A percentile compares a stretch with the other conserved stretches of the same genome.
Evolutionary conservation across 2,329 filamentous ascomycete genomes (phyloP).

Genomic region (Pseudogymnoascus sp.): DNA sequence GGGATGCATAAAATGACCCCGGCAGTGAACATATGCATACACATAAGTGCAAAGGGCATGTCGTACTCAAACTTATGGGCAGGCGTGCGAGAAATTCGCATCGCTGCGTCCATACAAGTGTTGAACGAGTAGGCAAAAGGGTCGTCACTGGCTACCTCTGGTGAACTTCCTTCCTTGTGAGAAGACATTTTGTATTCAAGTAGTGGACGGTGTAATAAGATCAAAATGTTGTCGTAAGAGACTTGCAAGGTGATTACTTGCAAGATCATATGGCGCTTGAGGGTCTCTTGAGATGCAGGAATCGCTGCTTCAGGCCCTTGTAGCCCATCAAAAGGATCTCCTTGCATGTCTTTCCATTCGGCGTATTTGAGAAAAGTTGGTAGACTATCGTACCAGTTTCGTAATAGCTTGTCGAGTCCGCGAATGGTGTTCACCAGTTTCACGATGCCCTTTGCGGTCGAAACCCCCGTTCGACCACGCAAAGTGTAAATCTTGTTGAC

Average conservation of each 20-base stretch:
- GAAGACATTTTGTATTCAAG: constrained; percentile 20
- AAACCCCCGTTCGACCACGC: constrained; percentile 17
- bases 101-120: constrained; percentile 23
- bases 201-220: constrained; percentile 22
- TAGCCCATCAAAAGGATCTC: background rate
- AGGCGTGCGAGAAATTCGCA: constrained; percentile 26
- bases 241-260: constrained; percentile 19
- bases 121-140: constrained; percentile 15
- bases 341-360: constrained; percentile 1
- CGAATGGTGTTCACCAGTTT: constrained; percentile 17
- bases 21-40: background rate
- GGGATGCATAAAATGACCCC: constrained; percentile 25
- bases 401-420: constrained; percentile 13
- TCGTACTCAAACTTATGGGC: constrained; percentile 25
- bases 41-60: constrained; percentile 4
- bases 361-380: constrained; percentile 13
- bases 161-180: constrained; percentile 9
- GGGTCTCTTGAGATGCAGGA: background rate
- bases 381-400: constrained; percentile 15
- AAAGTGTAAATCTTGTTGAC: constrained; percentile 25
- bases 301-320: background rate
- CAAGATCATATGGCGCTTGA: constrained; percentile 10
- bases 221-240: constrained; percentile 19
- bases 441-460: constrained; percentile 17
- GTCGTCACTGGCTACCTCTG: background rate